A percentile compares a stretch with the other conserved stretches of the same genome.
These are phyloP conservation scores for Stereum hirsutum DNA, from an alignment of 1,284 basidiomycete genomes.

Conservation along the genomic window DNA sequence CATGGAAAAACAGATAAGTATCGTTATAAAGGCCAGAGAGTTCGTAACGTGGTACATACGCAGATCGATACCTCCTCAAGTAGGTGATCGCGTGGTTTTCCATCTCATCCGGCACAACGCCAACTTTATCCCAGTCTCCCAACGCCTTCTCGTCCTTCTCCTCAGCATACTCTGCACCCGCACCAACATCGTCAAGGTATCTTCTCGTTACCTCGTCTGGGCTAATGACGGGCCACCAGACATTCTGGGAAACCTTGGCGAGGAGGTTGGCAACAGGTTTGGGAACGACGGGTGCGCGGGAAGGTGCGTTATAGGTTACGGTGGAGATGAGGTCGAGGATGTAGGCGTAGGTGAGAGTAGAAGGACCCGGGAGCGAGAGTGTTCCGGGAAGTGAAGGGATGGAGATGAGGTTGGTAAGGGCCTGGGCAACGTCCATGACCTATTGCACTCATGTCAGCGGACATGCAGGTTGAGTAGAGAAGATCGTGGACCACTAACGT, in stretches of 20 bases:
- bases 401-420: conserved; percentile 72
- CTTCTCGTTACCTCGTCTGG: conserved; percentile 89
- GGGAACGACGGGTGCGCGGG: conserved; percentile 68
- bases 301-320: conserved; percentile 70
- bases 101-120: conserved; percentile 72
- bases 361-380: conserved; percentile 84
- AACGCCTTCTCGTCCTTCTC: too few relatives aligned
- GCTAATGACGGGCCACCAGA: conserved; percentile 92
- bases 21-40: not conserved
- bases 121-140: conserved; percentile 60
- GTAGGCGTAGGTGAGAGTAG: conserved; percentile 79
- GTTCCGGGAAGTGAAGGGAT: conserved; percentile 57
- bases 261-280: conserved; percentile 64
- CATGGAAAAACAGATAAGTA: not conserved
- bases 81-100: conserved; percentile 91
- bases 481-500: conserved; percentile 47
- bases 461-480: not conserved
- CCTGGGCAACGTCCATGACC: conserved; percentile 93
- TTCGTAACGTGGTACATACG: conserved; percentile 36
- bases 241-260: conserved; percentile 59
- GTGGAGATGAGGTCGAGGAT: conserved; percentile 77
- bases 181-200: conserved; percentile 77
- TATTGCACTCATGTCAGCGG: conserved; percentile 17
- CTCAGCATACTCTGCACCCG: too few relatives aligned
- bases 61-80: conserved; percentile 82